These are phyloP conservation scores for Venturia carpophila DNA, from an alignment of 2,329 filamentous ascomycete genomes.

Conservation along the genomic window DNA sequence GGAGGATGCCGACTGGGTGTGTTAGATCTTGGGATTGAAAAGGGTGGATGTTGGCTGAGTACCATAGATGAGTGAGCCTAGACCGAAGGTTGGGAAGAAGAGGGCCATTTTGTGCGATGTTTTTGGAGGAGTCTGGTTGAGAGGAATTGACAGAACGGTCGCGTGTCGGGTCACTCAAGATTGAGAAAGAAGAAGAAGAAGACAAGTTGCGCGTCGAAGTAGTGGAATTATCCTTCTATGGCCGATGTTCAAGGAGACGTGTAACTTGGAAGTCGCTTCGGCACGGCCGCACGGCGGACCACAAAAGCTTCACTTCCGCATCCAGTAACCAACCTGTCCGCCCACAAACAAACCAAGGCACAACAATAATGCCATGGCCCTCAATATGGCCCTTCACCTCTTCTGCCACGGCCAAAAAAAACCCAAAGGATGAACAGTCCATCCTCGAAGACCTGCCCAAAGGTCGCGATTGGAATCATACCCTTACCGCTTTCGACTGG, in stretches of 20 bases:
- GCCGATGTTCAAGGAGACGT: neutral
- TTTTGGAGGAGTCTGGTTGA: neutral
- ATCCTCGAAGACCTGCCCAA: constrained; percentile 8
- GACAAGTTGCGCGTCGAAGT: neutral
- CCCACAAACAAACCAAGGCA: neutral
- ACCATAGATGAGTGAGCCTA: constrained; percentile 69
- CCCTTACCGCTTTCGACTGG: constrained; percentile 33
- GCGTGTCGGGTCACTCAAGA: neutral
- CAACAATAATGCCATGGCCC: constrained; percentile 19
- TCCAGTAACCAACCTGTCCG: neutral
- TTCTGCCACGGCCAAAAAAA: neutral
- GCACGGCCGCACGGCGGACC: neutral
- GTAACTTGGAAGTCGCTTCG: neutral
- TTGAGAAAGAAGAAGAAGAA: neutral
- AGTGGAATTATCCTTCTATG: too few species aligned
- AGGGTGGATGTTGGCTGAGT: constrained; percentile 21
- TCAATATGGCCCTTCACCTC: constrained; percentile 13
- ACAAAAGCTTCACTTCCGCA: constrained; percentile 4
- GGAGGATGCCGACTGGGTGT: constrained; percentile 63
- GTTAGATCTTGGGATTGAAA: constrained; percentile 16
- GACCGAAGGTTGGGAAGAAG: constrained; percentile 41
- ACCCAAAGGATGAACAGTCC: constrained; percentile 8
- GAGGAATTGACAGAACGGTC: neutral
- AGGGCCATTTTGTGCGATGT: constrained; percentile 14
- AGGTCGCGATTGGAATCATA: constrained; percentile 11